These are phyloP conservation scores for Solanum chmielewskii DNA, from an alignment of 257 asterid genomes.

Conservation along the genomic window DNA sequence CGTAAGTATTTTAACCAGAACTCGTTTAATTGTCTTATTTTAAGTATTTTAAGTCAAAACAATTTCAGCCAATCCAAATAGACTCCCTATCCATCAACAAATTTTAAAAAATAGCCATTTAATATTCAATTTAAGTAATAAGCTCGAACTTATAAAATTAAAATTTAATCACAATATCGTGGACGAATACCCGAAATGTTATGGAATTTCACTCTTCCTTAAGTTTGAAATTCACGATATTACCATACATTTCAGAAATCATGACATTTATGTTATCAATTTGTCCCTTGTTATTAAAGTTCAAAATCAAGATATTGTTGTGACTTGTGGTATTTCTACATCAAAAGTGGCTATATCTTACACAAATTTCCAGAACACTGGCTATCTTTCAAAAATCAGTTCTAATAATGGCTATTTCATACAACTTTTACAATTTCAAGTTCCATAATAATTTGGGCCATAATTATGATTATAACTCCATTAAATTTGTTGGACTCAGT, in stretches of 20 bases:
- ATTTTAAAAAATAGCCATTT: neutral
- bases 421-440: neutral
- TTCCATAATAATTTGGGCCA: neutral
- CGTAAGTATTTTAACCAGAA: conserved; percentile 2
- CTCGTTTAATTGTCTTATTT: neutral
- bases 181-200: neutral
- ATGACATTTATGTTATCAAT: neutral
- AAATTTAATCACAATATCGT: neutral
- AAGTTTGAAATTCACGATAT: neutral
- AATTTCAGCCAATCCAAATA: neutral
- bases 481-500: conserved; percentile 4
- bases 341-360: neutral
- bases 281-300: neutral
- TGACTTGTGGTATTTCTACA: neutral
- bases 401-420: neutral
- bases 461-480: neutral
- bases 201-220: neutral
- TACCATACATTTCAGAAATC: neutral
- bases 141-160: neutral
- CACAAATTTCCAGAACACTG: neutral
- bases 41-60: neutral
- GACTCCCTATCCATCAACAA: neutral
- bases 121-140: neutral
- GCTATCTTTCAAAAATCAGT: neutral
- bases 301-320: neutral